Evolutionary conservation across 306 rosid species (phyloP), one percentile per base, ranked within the genome.

Genomic region (Pachyrhizus erosus): DNA sequence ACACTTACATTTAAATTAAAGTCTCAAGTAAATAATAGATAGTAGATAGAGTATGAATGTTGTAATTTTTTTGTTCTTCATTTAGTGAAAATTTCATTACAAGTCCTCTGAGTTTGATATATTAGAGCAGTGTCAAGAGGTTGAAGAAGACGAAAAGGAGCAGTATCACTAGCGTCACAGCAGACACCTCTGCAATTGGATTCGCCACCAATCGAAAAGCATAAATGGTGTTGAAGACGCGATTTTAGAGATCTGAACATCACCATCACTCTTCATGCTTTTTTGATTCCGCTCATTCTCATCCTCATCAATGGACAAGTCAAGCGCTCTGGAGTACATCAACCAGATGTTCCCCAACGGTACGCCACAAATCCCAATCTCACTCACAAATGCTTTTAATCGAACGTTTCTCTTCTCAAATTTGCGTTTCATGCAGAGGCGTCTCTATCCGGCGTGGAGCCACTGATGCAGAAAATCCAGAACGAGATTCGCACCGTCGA

Each of bases 291-390:
- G 70, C 64, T 83, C 46, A 40, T 75, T 49, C 70, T 62, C 69
- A 72, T 67, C 45, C 74, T 81, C 66, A 57, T 9, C 87, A 52
- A 91, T 96, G 98, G 97, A 96, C 91, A 96, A 96, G 87, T 96
- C 99, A 52, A 95, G 97, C 88, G 91, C 98, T 39, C 84, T 96
- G 84, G 99, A 93, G 54, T 96, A 96, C 82, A 96, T 96, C 88
- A 96, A 96, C 75, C 99, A 96, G 87, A 93, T 93, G 99, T 96
- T 96, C 86, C 99, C 99, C 76, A 92, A 93, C 75, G 99, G 99
- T 96, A 29, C 5, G 37, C 58, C 21, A 24, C 26, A 21, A 52
- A 39, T 84, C 65, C 3, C 57, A 66, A 24, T 62, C 42, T 46
- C 76, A 54, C 13, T 23, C 15, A 10, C 61, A 52, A 60, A 1